Evolutionary conservation across 2,329 filamentous ascomycete species (phyloP), one percentile per base, ranked within the genome.

Genomic region (Venturia effusa): DNA sequence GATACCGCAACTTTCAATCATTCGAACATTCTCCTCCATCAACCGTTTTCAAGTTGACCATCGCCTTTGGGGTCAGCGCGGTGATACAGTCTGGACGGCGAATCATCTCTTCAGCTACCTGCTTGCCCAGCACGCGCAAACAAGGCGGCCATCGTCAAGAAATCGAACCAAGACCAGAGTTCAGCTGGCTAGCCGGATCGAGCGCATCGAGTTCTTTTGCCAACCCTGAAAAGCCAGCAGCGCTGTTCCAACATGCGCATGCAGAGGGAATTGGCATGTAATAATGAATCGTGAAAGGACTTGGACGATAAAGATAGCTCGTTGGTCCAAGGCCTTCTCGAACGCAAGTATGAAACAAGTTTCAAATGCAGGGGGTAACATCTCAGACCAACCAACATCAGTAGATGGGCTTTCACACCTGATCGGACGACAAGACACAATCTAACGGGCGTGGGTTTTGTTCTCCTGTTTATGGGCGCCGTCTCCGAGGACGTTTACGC

Each of bases 301-400:
- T 6, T 15, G 30, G 30, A 10, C 30, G 51, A 34, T n/a, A 57
- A 57, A 57, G 51, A 57, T 37, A 19, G 27, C 51, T 34, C 51
- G 51, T 34, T 57, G 51, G 51, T 34, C 51, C 7, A 34, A 27
- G 22, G 15, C 3, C 51, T 57, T 57, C 51, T 57, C 51, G 51
- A 57, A 57, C 51, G 30, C 30, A 30, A 57, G 30, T 22, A n/a
- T 57, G 51, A 57, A 57, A 57, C 51, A 57, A 57, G 19, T 30
- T 19, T 19, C 17, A 17, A 34, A n/a, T n/a, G 51, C 51, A 57
- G 51, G 51, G 51, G 51, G 7, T n/a, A 45, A 55, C 8, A 34
- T 34, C 15, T 57, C 10, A 5, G 30, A 34, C 51, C 30, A 57
- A 32, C 30, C 51, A 57, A 32, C 24, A 55, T 17, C 51, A 57